Percentiles rank a stretch among this genome's conserved stretches.
Evolutionary conservation across 2,329 filamentous ascomycete genomes (phyloP).

Genomic region (Cladosporium velox): DNA sequence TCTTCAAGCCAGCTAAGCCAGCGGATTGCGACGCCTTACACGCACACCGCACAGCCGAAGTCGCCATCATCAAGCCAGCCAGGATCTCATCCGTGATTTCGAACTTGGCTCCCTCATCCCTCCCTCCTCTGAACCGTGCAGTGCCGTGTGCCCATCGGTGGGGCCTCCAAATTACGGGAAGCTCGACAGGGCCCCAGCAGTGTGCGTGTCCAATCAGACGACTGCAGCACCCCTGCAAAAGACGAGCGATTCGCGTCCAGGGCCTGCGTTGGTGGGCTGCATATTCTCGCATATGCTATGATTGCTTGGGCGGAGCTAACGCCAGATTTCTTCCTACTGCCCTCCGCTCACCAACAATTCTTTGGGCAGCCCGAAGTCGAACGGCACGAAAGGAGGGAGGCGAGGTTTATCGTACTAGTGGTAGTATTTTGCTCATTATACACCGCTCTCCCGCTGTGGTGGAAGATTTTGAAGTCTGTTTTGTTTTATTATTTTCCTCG

Average conservation of each 20-base stretch:
- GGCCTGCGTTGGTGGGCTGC: slow-evolving; percentile 6
- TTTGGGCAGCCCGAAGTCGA: slow-evolving; percentile 1
- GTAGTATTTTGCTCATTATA: background rate
- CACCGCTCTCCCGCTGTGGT: background rate
- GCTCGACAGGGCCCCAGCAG: slow-evolving; percentile 8
- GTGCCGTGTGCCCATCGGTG: slow-evolving; percentile 5
- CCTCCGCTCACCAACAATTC: slow-evolving; percentile 3
- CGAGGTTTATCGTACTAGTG: background rate
- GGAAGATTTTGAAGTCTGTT: background rate
- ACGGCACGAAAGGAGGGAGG: slow-evolving; percentile 3
- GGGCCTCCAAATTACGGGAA: slow-evolving; percentile 9
- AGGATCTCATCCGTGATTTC: background rate
- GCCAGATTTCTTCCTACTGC: background rate
- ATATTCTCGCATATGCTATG: slow-evolving; percentile 4
- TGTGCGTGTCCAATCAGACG: slow-evolving; percentile 4
- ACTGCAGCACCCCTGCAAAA: background rate
- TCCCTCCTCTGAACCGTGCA: slow-evolving; percentile 1
- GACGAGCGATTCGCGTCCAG: slow-evolving; percentile 14
- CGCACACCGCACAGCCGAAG: background rate
- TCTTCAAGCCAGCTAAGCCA: background rate
- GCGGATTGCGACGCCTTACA: background rate
- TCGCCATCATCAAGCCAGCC: background rate
- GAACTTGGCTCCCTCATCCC: background rate
- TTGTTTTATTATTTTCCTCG: background rate
- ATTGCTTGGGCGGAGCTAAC: slow-evolving; percentile 7